Conservation (phyloP, 2,329 filamentous ascomycete genomes). For the Plenodomus biglobosus region DNA sequence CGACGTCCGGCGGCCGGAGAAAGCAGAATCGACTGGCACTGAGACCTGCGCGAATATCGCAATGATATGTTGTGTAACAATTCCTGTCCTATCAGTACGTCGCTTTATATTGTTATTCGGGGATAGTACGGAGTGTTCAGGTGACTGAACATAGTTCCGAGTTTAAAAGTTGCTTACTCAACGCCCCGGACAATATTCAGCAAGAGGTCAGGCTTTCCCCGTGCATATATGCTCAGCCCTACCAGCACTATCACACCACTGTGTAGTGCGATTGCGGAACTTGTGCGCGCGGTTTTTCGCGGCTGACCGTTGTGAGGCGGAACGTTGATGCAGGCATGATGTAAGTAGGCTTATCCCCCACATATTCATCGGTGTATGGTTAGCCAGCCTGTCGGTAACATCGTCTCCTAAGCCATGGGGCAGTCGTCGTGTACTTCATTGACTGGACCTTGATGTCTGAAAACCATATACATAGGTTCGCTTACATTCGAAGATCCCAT, state of each 20-base stretch:
- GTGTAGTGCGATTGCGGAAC: not conserved
- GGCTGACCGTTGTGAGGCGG: not conserved
- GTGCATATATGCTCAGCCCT: not conserved
- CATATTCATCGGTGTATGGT: not conserved
- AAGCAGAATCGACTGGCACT: not conserved
- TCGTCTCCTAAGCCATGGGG: not conserved
- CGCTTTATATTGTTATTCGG: not conserved
- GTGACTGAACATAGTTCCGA: not conserved
- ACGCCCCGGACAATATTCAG: not conserved
- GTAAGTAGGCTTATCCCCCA: not conserved
- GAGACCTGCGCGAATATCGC: not conserved
- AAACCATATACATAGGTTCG: not conserved
- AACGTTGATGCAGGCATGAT: not conserved
- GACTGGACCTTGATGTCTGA: not conserved
- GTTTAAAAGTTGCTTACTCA: conserved; percentile 1
- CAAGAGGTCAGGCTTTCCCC: not conserved
- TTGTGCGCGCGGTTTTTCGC: not conserved
- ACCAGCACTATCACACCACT: not conserved
- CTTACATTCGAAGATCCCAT: not conserved
- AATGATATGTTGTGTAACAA: not conserved
- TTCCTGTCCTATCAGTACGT: not conserved
- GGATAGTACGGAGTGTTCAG: not conserved
- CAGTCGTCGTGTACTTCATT: not conserved
- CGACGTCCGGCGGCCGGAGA: not conserved
- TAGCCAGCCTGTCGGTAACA: not conserved